Evolutionary conservation across 1,284 basidiomycete genomes (phyloP).

Genomic region (Mycena sp.): DNA sequence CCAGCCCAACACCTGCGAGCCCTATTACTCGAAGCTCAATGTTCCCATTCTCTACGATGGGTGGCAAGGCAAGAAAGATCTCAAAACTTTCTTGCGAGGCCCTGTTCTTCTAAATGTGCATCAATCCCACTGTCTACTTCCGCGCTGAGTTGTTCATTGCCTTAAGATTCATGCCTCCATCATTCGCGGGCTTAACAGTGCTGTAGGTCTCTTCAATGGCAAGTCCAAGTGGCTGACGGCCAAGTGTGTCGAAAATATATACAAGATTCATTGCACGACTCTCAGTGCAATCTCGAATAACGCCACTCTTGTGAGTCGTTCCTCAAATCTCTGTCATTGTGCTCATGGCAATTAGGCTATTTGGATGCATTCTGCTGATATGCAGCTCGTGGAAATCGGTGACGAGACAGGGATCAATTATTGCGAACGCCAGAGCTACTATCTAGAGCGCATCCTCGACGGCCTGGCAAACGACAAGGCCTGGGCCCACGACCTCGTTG

Average conservation of each 20-base stretch:
- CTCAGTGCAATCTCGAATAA: constrained; percentile 1
- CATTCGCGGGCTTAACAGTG: neutral
- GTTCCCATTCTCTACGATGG: neutral
- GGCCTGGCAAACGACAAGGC: neutral
- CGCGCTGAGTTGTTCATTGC: neutral
- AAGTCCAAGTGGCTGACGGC: neutral
- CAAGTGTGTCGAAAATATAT: neutral
- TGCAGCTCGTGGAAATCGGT: too few species aligned
- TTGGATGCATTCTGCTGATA: constrained; percentile 2
- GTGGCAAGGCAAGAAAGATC: neutral
- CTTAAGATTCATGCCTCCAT: too few species aligned
- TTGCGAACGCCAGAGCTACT: neutral
- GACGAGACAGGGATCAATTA: neutral
- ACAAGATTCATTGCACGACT: neutral
- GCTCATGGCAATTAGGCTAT: constrained; percentile 10
- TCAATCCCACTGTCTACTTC: too few species aligned
- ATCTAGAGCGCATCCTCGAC: neutral
- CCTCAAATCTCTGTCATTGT: neutral
- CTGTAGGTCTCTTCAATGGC: constrained; percentile 13
- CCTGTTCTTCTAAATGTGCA: constrained; percentile 1
- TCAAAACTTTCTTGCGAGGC: neutral
- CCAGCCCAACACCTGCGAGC: neutral
- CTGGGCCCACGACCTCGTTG: neutral
- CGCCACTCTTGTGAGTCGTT: neutral
- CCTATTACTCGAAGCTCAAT: constrained; percentile 1